A percentile compares a stretch with the other conserved stretches of the same genome.
Evolutionary conservation across 371 early-diverging fungal species (phyloP).

Genomic region (Rhizomucor miehei): DNA sequence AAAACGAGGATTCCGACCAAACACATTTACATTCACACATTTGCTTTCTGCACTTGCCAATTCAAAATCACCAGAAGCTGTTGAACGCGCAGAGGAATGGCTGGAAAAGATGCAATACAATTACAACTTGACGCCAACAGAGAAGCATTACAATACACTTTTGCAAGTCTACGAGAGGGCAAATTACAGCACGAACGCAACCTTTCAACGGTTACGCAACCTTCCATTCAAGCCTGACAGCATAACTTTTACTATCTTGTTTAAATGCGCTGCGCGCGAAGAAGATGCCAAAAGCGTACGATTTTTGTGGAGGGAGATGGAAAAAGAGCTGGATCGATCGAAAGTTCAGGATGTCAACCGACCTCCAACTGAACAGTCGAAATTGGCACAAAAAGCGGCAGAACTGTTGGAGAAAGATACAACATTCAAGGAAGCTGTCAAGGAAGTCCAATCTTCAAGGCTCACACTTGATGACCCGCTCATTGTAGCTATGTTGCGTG

Average conservation of each 20-base stretch:
- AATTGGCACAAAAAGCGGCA: conserved; percentile 7
- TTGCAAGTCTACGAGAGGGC: conserved; percentile 18
- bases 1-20: conserved; percentile 28
- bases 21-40: conserved; percentile 32
- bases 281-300: conserved; percentile 6
- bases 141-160: conserved; percentile 29
- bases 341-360: background rate
- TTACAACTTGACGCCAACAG: conserved; percentile 17
- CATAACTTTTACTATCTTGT: conserved; percentile 13
- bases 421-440: background rate
- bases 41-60: conserved; percentile 19
- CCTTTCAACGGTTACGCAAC: conserved; percentile 8
- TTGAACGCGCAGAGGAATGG: conserved; percentile 23
- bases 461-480: conserved; percentile 23
- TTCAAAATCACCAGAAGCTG: conserved; percentile 23
- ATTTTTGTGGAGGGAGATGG: conserved; percentile 19
- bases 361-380: background rate
- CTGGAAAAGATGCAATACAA: conserved; percentile 15
- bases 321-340: conserved; percentile 7
- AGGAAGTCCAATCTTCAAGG: background rate
- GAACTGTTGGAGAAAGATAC: conserved; percentile 13
- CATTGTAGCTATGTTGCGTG: conserved; percentile 17
- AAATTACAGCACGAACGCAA: conserved; percentile 7
- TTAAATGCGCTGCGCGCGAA: conserved; percentile 11
- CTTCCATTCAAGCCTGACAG: background rate